Evolutionary conservation across 805 yeast species (phyloP).

Genomic region (Martiniozyma abietophila): DNA sequence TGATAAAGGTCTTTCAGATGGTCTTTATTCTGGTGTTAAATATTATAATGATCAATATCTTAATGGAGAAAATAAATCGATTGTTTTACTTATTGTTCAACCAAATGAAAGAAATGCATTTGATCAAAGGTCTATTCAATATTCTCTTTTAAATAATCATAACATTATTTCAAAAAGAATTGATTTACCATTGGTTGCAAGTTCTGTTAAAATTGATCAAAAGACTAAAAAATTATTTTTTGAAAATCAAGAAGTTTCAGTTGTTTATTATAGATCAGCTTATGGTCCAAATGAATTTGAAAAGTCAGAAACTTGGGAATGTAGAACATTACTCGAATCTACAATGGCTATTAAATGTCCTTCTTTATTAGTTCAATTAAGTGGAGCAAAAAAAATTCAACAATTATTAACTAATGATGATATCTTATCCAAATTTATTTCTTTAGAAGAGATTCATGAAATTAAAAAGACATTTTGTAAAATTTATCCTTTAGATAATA

Average conservation of each 20-base stretch:
- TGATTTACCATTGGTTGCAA: constrained; percentile 50
- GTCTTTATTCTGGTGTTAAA: constrained; percentile 56
- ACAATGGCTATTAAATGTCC: constrained; percentile 88
- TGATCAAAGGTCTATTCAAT: constrained; percentile 85
- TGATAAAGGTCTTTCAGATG: constrained; percentile 48
- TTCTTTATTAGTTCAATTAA: constrained; percentile 73
- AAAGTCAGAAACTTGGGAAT: constrained; percentile 61
- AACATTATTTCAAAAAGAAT: constrained; percentile 57
- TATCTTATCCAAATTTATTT: constrained; percentile 36
- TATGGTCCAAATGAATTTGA: constrained; percentile 79
- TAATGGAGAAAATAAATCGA: constrained; percentile 29
- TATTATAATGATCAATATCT: constrained; percentile 35
- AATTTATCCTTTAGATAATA: constrained; percentile 77
- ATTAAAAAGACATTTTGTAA: constrained; percentile 63
- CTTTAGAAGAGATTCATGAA: background rate
- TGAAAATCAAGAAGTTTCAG: constrained; percentile 65
- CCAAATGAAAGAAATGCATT: constrained; percentile 80
- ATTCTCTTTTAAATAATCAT: constrained; percentile 45
- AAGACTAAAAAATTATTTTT: constrained; percentile 40
- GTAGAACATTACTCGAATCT: constrained; percentile 62
- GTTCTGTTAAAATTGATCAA: constrained; percentile 32
- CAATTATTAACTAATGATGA: constrained; percentile 63
- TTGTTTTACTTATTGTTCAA: constrained; percentile 73
- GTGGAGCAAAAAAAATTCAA: constrained; percentile 92
- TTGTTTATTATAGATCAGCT: constrained; percentile 86